Percentiles rank a stretch among this genome's conserved stretches.
phyloP scores from a whole-genome alignment of 192 early-diverging fungal genomes.

The Coemansia sp. region DNA sequence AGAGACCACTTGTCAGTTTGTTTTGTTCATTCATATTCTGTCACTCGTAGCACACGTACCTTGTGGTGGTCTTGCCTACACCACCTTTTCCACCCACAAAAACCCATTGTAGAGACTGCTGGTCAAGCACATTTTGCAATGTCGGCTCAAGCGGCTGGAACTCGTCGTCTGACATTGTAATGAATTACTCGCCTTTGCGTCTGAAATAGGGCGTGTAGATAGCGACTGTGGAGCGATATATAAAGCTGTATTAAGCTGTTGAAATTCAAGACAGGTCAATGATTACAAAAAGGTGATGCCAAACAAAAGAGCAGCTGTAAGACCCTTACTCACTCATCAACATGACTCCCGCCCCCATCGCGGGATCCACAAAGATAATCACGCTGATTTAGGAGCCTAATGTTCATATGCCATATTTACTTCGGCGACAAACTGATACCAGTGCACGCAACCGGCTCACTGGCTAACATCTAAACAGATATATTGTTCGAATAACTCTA shows the following conservation, averaged over 20 bases:
- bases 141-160: conserved; percentile 76
- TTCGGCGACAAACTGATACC: neutral
- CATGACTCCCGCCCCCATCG: neutral
- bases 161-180: conserved; percentile 64
- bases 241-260: neutral
- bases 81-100: conserved; percentile 99
- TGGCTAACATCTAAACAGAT: no score
- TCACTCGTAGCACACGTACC: conserved; percentile 22
- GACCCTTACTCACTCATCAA: neutral
- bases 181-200: neutral
- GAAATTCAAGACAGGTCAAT: neutral
- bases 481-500: no score
- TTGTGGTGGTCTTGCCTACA: conserved; percentile 88
- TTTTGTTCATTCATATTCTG: neutral
- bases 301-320: neutral
- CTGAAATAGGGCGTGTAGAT: neutral
- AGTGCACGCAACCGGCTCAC: neutral
- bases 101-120: conserved; percentile 94
- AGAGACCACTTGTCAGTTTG: neutral
- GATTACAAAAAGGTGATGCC: neutral
- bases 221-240: neutral
- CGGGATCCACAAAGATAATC: neutral
- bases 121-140: conserved; percentile 95
- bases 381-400: neutral
- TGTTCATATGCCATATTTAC: no score